Evolutionary conservation across 129 eudicot genomes (phyloP).

Genomic region (Gnaphalium uliginosum): DNA sequence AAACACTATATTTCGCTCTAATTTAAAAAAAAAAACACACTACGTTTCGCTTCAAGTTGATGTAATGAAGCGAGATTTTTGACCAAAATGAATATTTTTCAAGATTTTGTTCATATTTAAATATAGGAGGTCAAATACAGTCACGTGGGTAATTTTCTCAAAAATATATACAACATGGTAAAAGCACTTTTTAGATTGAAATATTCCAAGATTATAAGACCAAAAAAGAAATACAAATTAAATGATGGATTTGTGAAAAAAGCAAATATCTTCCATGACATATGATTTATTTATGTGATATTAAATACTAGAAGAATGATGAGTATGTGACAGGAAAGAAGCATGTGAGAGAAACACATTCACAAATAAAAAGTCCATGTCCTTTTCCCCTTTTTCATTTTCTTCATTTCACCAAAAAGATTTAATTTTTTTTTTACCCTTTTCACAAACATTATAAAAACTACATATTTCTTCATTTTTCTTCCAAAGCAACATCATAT

Average conservation of each 20-base stretch:
- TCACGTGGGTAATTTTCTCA: no score
- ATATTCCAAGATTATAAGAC: no score
- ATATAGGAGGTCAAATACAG: no score
- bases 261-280: slow-evolving; percentile 23
- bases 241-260: not conserved
- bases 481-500: slow-evolving; percentile 1
- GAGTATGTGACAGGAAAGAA: slow-evolving; percentile 29
- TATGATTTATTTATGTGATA: not conserved
- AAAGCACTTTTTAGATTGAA: no score
- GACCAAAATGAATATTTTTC: no score
- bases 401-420: slow-evolving; percentile 19
- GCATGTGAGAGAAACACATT: slow-evolving; percentile 26
- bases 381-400: slow-evolving; percentile 32
- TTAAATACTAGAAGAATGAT: slow-evolving; percentile 38
- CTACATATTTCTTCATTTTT: slow-evolving; percentile 14
- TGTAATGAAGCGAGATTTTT: no score
- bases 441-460: slow-evolving; percentile 25
- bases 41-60: no score
- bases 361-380: slow-evolving; percentile 22
- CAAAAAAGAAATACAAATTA: no score
- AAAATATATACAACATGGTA: no score
- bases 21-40: no score
- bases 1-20: no score
- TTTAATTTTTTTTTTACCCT: not conserved
- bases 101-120: no score